Evolutionary conservation across 1,284 basidiomycete genomes (phyloP), one percentile per base, ranked within the genome.

Genomic region (Gomphus bonarii): DNA sequence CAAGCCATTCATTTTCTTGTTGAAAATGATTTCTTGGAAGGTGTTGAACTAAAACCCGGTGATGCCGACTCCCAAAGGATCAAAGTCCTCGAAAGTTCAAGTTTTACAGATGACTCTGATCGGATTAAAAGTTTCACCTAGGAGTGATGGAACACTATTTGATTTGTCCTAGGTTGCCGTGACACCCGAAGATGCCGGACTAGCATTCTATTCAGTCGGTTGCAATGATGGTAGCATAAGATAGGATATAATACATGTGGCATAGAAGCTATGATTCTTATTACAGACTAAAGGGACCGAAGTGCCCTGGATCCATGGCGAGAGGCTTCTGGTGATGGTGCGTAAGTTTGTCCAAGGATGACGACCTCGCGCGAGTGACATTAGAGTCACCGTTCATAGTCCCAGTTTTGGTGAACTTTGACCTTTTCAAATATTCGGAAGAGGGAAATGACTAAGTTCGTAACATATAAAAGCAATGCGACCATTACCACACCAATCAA

Each of bases 1-100:
- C 95, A 98, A 70, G 91, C 90, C 2, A 90, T 98, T 64, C 84
- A 84, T 35, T 99, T 98, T 70, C 70, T 98, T 14, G 91, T 92
- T 2, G 88, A 91, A 61, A 99, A 99, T 64, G 84, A 93, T 65
- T 95, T 95, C 72, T 73, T 99, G 14, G 73, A 79, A 49, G 79
- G 81, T 50, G 92, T 97, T 1, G 95, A 98, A 70, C 70, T 88
- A 20, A 78, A 78, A 48, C 83, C 86, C 12, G 95, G 95, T 0
- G 81, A 93, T 65, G 86, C 88, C 1, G 75, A 80, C 25, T 80
- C 85, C 59, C 77, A 80, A 63, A 74, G 75, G 66, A 88, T 90
- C 28, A 73, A 86, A 64, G 80, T 88, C 25, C 65, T 53, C 25
- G 31, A 53, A 16, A 53, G 51, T 43, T 3, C 38, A 11, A 40